phyloP scores from a whole-genome alignment of 2,329 filamentous ascomycete species.

The Fusarium mundagurra region DNA sequence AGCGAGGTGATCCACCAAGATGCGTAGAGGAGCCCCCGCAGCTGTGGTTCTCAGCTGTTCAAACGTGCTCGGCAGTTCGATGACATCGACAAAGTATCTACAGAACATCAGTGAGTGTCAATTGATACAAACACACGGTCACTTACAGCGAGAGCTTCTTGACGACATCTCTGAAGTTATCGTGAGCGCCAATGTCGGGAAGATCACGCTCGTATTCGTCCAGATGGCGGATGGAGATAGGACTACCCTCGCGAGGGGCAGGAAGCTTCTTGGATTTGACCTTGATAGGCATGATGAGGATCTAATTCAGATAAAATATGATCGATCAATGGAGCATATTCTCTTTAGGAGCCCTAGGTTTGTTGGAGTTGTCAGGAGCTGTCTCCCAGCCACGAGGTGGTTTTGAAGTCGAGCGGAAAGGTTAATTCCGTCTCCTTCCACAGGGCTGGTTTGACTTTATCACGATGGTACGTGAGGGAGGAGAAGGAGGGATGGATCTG shows the following conservation, averaged over 20 bases:
- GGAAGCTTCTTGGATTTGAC: slow-evolving; percentile 48
- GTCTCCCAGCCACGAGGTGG: neutral
- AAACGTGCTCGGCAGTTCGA: slow-evolving; percentile 74
- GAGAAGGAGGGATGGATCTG: slow-evolving; percentile 1
- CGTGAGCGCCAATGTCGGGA: slow-evolving; percentile 66
- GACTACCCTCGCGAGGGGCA: slow-evolving; percentile 49
- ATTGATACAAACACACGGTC: neutral
- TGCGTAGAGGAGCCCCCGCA: slow-evolving; percentile 66
- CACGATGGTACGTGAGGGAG: slow-evolving; percentile 16
- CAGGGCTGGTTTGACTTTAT: neutral
- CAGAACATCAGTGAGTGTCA: neutral
- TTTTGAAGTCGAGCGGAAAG: neutral
- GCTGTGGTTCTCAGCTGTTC: slow-evolving; percentile 77
- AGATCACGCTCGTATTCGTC: slow-evolving; percentile 53
- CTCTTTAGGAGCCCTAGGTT: neutral
- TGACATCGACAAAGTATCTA: slow-evolving; percentile 70
- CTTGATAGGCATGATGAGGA: slow-evolving; percentile 49
- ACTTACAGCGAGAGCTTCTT: slow-evolving; percentile 72
- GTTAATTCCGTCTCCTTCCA: slow-evolving; percentile 7
- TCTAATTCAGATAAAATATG: neutral
- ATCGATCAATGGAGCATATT: neutral
- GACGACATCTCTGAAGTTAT: slow-evolving; percentile 71
- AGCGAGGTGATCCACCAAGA: slow-evolving; percentile 72
- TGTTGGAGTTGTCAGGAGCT: neutral
- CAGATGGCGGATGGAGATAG: slow-evolving; percentile 44